Percentiles rank a stretch among this genome's conserved stretches.
Conservation (phyloP, 176 grass and related monocot genomes). For the Zea luxurians region DNA sequence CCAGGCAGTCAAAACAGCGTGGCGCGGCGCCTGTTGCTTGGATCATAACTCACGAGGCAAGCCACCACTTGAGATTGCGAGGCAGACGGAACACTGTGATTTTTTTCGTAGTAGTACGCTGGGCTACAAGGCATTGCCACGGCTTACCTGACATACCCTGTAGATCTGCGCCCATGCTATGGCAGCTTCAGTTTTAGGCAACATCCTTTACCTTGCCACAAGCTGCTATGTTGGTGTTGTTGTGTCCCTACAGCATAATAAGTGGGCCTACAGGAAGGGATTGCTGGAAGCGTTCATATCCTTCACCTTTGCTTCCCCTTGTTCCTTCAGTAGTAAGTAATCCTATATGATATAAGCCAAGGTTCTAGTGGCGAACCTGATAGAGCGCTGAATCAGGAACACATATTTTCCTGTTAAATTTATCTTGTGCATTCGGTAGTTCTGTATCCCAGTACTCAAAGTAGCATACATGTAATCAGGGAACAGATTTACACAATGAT, state of each 20-base stretch:
- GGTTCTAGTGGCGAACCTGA: not conserved
- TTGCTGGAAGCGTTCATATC: not conserved
- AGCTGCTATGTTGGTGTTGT: not conserved
- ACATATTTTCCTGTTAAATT: not conserved
- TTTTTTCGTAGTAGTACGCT: no score
- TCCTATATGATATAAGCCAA: not conserved
- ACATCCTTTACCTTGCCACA: not conserved
- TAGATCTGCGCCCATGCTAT: no score
- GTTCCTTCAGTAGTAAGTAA: not conserved
- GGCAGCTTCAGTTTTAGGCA: not conserved
- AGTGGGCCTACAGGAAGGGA: not conserved
- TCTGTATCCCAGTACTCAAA: not conserved
- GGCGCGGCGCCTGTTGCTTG: no score
- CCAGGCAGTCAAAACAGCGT: no score
- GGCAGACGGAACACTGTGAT: no score
- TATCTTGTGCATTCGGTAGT: not conserved
- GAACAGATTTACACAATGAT: not conserved
- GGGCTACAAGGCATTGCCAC: no score
- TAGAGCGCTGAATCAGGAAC: not conserved
- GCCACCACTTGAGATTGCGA: no score
- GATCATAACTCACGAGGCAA: no score
- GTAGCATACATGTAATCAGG: not conserved
- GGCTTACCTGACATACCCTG: no score
- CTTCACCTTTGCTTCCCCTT: not conserved
- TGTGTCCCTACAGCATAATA: not conserved